Conservation (phyloP, 2,329 filamentous ascomycete species). For the Colletotrichum sp. region DNA sequence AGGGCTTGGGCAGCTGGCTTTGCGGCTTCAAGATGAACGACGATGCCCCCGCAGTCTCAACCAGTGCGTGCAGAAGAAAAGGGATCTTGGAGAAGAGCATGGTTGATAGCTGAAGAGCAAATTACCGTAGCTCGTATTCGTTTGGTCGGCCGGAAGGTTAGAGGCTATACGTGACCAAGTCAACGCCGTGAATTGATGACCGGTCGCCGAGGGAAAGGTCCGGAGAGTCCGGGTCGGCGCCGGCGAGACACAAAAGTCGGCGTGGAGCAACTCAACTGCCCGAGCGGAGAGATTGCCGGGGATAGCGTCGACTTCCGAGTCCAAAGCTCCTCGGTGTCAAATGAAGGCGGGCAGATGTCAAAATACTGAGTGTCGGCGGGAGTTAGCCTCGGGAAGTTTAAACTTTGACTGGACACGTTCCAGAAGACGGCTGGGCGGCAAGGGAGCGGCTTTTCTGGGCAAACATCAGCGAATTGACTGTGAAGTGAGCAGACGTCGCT, state of each 20-base stretch:
- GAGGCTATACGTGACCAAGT: background rate
- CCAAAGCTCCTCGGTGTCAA: background rate
- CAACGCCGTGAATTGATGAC: background rate
- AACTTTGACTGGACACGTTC: background rate
- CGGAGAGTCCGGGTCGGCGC: background rate
- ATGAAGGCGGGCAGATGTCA: background rate
- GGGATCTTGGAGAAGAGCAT: conserved; percentile 32
- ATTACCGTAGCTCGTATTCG: background rate
- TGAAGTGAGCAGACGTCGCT: background rate
- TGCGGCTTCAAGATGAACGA: conserved; percentile 50
- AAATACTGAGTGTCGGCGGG: background rate
- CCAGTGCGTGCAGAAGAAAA: conserved; percentile 40
- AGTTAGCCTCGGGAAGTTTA: background rate
- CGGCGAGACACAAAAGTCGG: background rate
- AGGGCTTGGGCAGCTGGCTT: conserved; percentile 46
- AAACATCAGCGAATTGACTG: background rate
- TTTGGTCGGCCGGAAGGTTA: background rate
- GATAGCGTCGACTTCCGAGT: background rate
- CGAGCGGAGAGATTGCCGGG: background rate
- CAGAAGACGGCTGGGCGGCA: background rate
- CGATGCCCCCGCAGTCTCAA: conserved; percentile 47
- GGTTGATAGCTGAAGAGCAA: background rate
- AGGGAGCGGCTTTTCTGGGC: background rate
- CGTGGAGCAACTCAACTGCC: conserved; percentile 10
- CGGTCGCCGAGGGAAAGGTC: background rate